Conservation (phyloP, 176 grass and related monocot genomes). For the barley (Hordeum vulgare) region DNA sequence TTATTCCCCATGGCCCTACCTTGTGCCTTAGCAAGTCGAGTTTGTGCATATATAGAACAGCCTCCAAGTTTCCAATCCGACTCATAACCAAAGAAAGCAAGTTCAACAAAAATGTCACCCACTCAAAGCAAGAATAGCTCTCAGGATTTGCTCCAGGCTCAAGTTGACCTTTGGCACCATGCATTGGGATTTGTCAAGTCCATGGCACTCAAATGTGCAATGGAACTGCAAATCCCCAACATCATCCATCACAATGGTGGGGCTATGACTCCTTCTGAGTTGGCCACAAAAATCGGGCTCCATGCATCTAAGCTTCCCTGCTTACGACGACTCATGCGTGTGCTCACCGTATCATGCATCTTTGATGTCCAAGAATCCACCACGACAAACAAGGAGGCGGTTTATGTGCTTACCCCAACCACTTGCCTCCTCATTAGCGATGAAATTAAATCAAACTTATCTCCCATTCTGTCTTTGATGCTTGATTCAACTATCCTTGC, state of each 20-base stretch:
- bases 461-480: neutral
- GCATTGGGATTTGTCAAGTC: conserved; percentile 31
- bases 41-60: neutral
- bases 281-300: conserved; percentile 9
- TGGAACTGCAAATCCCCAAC: conserved; percentile 35
- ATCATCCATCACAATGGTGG: conserved; percentile 36
- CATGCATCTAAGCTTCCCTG: neutral
- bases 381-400: neutral
- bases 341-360: conserved; percentile 20
- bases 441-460: neutral
- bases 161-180: conserved; percentile 36
- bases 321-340: conserved; percentile 33
- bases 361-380: neutral
- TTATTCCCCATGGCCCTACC: neutral
- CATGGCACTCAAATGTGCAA: conserved; percentile 42
- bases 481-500: conserved; percentile 15
- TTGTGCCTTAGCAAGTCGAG: neutral
- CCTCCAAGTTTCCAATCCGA: neutral
- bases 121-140: neutral
- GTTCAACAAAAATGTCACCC: neutral
- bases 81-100: neutral
- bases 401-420: conserved; percentile 21
- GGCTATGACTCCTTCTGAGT: conserved; percentile 10
- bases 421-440: conserved; percentile 24
- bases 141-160: conserved; percentile 26